Conservation (phyloP, 345 rosid genomes). For the Pistacia integerrima region DNA sequence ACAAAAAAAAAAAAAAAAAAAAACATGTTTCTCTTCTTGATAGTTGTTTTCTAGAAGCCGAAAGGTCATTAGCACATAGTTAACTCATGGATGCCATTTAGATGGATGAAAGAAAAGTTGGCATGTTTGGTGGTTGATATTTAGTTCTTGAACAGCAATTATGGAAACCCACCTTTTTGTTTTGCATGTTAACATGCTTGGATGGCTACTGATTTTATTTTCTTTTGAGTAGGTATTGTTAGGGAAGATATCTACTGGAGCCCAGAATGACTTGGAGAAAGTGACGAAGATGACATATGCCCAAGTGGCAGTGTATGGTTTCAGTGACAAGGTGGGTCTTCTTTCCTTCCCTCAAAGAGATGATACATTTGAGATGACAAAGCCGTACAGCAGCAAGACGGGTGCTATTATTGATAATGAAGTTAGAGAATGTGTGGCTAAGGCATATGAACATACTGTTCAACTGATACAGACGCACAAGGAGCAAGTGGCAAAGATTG, state of each 20-base stretch:
- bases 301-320: conserved; percentile 58
- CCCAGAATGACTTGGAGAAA: conserved; percentile 58
- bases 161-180: neutral
- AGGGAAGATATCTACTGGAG: conserved; percentile 56
- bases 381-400: conserved; percentile 54
- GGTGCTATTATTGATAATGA: conserved; percentile 52
- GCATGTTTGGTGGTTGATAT: neutral
- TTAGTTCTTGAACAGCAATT: neutral
- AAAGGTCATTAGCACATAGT: neutral
- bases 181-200: neutral
- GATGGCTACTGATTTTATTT: neutral
- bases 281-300: conserved; percentile 58
- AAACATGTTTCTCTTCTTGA: neutral
- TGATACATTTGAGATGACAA: conserved; percentile 38
- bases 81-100: neutral
- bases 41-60: neutral
- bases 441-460: conserved; percentile 43
- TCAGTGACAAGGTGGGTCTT: conserved; percentile 66
- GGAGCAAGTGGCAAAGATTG: conserved; percentile 48
- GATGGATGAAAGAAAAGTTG: neutral
- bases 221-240: conserved; percentile 25
- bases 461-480: conserved; percentile 53
- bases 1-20: no score
- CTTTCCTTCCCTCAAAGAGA: conserved; percentile 58
- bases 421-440: conserved; percentile 54